phyloP scores from a whole-genome alignment of 768 basidiomycete species.

The Psilocybe cubensis region DNA sequence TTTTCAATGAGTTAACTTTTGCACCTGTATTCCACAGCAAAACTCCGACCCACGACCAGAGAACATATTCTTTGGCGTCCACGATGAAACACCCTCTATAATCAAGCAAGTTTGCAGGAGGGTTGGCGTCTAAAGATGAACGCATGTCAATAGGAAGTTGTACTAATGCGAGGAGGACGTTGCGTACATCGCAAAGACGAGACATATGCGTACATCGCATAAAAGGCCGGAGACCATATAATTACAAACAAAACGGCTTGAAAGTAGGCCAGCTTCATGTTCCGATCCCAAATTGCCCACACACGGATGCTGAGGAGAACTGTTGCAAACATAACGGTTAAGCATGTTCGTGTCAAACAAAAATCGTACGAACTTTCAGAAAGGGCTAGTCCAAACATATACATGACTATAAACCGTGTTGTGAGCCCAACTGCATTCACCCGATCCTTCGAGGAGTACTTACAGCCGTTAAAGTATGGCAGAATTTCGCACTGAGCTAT shows the following conservation, averaged over 20 bases:
- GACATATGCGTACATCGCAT: conserved; percentile 1
- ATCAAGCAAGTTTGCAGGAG: not conserved
- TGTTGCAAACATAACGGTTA: too few species aligned
- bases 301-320: conserved; percentile 5
- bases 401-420: not conserved
- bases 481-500: not conserved
- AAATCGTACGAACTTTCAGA: not conserved
- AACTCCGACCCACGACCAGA: conserved; percentile 2
- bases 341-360: not conserved
- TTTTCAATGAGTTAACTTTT: too few species aligned
- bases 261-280: not conserved
- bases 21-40: conserved; percentile 8
- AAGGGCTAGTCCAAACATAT: conserved; percentile 2
- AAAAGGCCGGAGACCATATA: conserved; percentile 2
- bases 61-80: not conserved
- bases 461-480: conserved; percentile 3
- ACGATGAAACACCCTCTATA: conserved; percentile 1
- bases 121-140: not conserved
- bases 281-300: conserved; percentile 3
- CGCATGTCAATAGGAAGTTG: not conserved
- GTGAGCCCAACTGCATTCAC: not conserved
- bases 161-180: not conserved
- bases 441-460: not conserved
- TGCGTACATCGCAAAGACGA: not conserved
- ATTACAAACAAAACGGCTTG: not conserved